phyloP scores from a whole-genome alignment of 129 eudicot species.

The Escallonia rubra region DNA sequence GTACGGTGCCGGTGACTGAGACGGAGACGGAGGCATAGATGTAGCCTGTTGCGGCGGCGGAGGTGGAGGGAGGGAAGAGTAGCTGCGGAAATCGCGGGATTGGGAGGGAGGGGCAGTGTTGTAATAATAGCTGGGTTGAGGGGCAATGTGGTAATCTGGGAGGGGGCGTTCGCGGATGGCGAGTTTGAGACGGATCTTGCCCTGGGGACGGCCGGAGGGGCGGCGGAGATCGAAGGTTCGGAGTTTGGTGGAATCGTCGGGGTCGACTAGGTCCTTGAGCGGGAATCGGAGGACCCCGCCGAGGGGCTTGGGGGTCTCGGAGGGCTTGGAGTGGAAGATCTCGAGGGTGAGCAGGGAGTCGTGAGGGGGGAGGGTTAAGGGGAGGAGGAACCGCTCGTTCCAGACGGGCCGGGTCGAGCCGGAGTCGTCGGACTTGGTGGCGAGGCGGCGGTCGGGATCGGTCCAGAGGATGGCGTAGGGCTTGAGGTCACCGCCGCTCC shows the following conservation, averaged over 20 bases:
- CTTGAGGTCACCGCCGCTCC: constrained; percentile 67
- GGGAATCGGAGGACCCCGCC: constrained; percentile 61
- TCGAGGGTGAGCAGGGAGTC: constrained; percentile 55
- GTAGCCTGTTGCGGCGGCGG: constrained; percentile 30
- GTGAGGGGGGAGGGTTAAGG: constrained; percentile 35
- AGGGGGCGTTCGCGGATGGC: constrained; percentile 44
- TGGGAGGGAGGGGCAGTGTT: constrained; percentile 59
- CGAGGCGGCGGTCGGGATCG: constrained; percentile 74
- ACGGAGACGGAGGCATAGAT: constrained; percentile 34
- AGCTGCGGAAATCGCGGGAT: constrained; percentile 33
- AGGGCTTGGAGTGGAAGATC: constrained; percentile 74
- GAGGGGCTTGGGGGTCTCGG: constrained; percentile 66
- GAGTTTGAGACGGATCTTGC: constrained; percentile 66
- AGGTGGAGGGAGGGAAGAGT: constrained; percentile 24
- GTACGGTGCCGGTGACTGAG: constrained; percentile 41
- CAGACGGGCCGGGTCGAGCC: constrained; percentile 73
- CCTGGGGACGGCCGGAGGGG: constrained; percentile 82
- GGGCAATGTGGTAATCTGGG: constrained; percentile 60
- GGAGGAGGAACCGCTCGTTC: constrained; percentile 70
- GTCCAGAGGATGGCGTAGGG: constrained; percentile 83
- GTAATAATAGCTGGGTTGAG: constrained; percentile 59
- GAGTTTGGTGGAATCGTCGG: constrained; percentile 27
- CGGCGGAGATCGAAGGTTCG: constrained; percentile 62
- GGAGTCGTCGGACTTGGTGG: constrained; percentile 71
- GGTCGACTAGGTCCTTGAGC: constrained; percentile 40